Evolutionary conservation across 2,329 filamentous ascomycete genomes (phyloP).

Genomic region (Fusarium circinatum): DNA sequence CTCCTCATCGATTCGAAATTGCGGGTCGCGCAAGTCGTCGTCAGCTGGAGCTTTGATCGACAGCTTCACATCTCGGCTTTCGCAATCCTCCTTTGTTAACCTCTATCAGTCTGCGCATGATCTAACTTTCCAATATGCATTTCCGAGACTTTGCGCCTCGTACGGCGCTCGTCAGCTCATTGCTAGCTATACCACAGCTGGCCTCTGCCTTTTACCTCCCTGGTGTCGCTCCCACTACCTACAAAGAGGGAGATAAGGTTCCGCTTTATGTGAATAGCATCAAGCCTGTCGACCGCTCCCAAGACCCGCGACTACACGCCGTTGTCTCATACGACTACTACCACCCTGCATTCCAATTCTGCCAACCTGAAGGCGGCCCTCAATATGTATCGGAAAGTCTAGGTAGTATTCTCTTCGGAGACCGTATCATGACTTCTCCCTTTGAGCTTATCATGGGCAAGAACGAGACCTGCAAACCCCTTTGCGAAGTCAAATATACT

Average conservation of each 20-base stretch:
- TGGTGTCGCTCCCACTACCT: constrained; percentile 93
- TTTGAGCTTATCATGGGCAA: constrained; percentile 87
- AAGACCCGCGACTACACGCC: constrained; percentile 86
- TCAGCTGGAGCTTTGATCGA: constrained; percentile 27
- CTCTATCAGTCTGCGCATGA: constrained; percentile 42
- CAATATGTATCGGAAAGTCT: constrained; percentile 82
- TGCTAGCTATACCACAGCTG: constrained; percentile 64
- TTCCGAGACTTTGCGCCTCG: constrained; percentile 58
- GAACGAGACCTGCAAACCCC: constrained; percentile 86
- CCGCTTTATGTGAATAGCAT: constrained; percentile 93
- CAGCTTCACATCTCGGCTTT: constrained; percentile 27
- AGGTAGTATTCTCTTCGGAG: constrained; percentile 96
- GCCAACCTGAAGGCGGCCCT: constrained; percentile 79
- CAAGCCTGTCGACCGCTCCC: constrained; percentile 80
- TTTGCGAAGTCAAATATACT: constrained; percentile 76
- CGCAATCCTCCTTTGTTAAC: constrained; percentile 18
- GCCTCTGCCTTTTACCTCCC: constrained; percentile 91
- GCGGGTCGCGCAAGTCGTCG: constrained; percentile 38
- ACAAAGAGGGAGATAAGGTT: constrained; percentile 81
- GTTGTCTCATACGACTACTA: constrained; percentile 98
- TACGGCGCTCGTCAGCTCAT: constrained; percentile 58
- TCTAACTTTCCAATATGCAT: constrained; percentile 54
- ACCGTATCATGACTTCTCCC: constrained; percentile 96
- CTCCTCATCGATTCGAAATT: neutral
- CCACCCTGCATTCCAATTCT: constrained; percentile 87